Percentiles rank a stretch among this genome's conserved stretches.
Conservation (phyloP, 768 basidiomycete species). For the Suillus alpinus region DNA sequence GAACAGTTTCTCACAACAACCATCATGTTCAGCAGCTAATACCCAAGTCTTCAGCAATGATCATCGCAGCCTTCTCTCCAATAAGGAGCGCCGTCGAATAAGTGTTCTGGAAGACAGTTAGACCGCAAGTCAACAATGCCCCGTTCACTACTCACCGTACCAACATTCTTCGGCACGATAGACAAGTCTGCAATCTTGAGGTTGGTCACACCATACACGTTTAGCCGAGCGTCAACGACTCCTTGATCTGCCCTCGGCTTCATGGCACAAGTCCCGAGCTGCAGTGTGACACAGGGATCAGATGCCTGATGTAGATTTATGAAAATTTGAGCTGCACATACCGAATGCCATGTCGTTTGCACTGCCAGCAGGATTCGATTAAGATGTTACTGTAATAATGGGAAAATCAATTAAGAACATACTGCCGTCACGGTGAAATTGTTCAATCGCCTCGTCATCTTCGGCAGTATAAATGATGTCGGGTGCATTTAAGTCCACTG, state of each 20-base stretch:
- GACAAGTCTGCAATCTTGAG: slow-evolving; percentile 17
- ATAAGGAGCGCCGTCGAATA: slow-evolving; percentile 43
- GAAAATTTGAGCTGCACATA: slow-evolving; percentile 7
- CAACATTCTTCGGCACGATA: slow-evolving; percentile 29
- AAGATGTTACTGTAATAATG: neutral
- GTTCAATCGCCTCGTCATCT: slow-evolving; percentile 35
- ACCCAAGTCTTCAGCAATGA: slow-evolving; percentile 54
- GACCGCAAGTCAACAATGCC: neutral
- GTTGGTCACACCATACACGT: slow-evolving; percentile 12
- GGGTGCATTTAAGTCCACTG: slow-evolving; percentile 25
- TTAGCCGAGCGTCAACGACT: slow-evolving; percentile 13
- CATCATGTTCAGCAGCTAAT: slow-evolving; percentile 9
- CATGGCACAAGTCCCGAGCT: slow-evolving; percentile 71
- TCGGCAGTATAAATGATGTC: slow-evolving; percentile 32
- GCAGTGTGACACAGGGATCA: neutral
- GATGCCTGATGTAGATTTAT: neutral
- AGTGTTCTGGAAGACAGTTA: slow-evolving; percentile 30
- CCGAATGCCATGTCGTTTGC: slow-evolving; percentile 34
- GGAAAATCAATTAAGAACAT: neutral
- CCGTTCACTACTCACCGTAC: slow-evolving; percentile 16
- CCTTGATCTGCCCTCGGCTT: slow-evolving; percentile 48
- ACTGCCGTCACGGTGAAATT: slow-evolving; percentile 23
- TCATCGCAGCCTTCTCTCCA: slow-evolving; percentile 60
- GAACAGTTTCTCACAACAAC: neutral
- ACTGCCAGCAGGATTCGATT: slow-evolving; percentile 13